phyloP scores from a whole-genome alignment of 2,329 filamentous ascomycete species.

The Microsporum ferrugineum region DNA sequence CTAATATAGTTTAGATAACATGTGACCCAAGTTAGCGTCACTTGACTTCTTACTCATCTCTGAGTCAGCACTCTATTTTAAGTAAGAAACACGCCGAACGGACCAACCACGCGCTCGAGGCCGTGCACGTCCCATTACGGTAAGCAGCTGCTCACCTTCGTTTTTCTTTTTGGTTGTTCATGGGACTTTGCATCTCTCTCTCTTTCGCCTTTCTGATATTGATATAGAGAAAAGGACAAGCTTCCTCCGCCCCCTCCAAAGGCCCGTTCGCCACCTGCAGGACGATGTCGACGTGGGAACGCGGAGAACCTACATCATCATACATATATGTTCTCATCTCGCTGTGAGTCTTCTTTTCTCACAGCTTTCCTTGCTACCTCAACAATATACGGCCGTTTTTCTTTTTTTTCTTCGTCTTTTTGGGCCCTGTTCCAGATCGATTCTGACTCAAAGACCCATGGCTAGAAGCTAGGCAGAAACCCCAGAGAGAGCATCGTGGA shows the following conservation, averaged over 20 bases:
- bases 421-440: constrained; percentile 4
- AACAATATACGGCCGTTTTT: background rate
- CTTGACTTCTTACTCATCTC: background rate
- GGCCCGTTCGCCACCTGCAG: background rate
- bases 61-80: background rate
- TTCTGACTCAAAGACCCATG: constrained; percentile 26
- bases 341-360: background rate
- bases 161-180: background rate
- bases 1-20: background rate
- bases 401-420: background rate
- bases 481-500: constrained; percentile 29
- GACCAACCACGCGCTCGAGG: constrained; percentile 11
- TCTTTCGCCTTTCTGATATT: background rate
- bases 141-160: constrained; percentile 8
- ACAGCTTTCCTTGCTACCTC: background rate
- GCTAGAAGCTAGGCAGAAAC: constrained; percentile 35
- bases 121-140: constrained; percentile 11
- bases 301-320: background rate
- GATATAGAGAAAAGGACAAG: background rate
- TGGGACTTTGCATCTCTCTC: background rate
- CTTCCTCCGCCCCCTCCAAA: background rate
- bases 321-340: background rate
- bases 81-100: background rate
- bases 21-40: too few species aligned
- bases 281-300: background rate